Conservation (phyloP, 2,329 filamentous ascomycete species). For the Leptographium galeiforme region DNA sequence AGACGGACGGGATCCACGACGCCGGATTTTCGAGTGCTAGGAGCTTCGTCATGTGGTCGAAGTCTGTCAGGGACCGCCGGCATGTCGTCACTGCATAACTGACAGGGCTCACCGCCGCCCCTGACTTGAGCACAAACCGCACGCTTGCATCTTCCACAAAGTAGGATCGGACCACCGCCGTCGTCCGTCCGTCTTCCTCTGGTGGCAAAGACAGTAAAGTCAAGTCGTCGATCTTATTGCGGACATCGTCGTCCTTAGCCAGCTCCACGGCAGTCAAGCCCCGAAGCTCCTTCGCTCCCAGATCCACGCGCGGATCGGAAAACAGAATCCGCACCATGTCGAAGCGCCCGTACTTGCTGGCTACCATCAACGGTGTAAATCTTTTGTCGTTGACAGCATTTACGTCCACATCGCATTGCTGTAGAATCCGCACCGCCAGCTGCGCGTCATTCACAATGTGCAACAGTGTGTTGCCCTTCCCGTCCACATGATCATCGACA, state of each 20-base stretch:
- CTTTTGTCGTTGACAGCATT: conserved; percentile 91
- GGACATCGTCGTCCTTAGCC: conserved; percentile 93
- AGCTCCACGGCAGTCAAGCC: conserved; percentile 90
- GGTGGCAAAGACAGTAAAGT: conserved; percentile 65
- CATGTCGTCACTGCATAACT: conserved; percentile 93
- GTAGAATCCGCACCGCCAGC: conserved; percentile 61
- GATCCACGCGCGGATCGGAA: conserved; percentile 73
- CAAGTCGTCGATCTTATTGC: conserved; percentile 91
- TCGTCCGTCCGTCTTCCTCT: conserved; percentile 66
- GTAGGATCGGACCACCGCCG: conserved; percentile 85
- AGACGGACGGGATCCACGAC: conserved; percentile 79
- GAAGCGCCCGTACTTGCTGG: conserved; percentile 92
- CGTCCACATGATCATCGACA: conserved; percentile 83
- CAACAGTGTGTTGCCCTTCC: conserved; percentile 86
- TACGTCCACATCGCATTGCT: conserved; percentile 83
- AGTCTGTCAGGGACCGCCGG: conserved; percentile 73
- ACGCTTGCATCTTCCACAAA: conserved; percentile 96
- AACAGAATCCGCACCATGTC: conserved; percentile 87
- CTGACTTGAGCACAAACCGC: conserved; percentile 85
- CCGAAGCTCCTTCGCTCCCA: conserved; percentile 69
- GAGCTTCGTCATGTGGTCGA: conserved; percentile 77
- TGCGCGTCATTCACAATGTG: conserved; percentile 85
- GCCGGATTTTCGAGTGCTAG: conserved; percentile 82
- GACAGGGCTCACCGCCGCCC: conserved; percentile 65
- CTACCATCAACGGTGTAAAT: conserved; percentile 94